A percentile compares a stretch with the other conserved stretches of the same genome.
Conservation (phyloP, 768 basidiomycete species). For the Tulasnella sp. region DNA sequence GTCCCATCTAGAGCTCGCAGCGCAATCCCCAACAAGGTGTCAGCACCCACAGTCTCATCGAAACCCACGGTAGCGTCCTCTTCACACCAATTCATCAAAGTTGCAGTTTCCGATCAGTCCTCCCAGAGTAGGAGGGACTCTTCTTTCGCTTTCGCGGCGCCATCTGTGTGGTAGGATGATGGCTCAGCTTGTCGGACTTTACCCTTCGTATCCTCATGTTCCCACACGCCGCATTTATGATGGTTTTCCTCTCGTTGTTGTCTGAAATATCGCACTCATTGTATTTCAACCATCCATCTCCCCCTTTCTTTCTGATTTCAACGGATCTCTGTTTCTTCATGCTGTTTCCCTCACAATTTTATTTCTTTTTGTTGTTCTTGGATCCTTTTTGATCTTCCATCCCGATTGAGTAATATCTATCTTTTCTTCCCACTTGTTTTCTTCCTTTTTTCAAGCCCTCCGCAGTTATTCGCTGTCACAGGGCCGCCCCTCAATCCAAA, state of each 20-base stretch:
- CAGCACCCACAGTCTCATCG: background rate
- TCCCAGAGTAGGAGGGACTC: slow-evolving; percentile 6
- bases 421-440: no score
- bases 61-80: slow-evolving; percentile 3
- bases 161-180: slow-evolving; percentile 42
- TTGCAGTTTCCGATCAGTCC: slow-evolving; percentile 1
- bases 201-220: background rate
- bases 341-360: background rate
- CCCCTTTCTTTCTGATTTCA: background rate
- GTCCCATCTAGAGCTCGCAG: slow-evolving; percentile 7
- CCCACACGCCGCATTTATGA: background rate
- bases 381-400: no score
- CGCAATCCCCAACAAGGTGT: slow-evolving; percentile 3
- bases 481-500: no score
- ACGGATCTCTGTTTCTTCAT: background rate
- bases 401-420: no score
- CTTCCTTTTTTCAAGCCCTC: no score
- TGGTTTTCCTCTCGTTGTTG: background rate
- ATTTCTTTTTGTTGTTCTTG: slow-evolving; percentile 5
- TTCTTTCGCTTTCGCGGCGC: slow-evolving; percentile 46
- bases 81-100: background rate
- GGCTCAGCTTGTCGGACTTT: slow-evolving; percentile 33
- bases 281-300: background rate
- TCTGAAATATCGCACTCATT: background rate
- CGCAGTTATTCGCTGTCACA: no score